These are phyloP conservation scores for Penicillium samsonianum DNA, from an alignment of 495 filamentous ascomycete species.

Conservation along the genomic window DNA sequence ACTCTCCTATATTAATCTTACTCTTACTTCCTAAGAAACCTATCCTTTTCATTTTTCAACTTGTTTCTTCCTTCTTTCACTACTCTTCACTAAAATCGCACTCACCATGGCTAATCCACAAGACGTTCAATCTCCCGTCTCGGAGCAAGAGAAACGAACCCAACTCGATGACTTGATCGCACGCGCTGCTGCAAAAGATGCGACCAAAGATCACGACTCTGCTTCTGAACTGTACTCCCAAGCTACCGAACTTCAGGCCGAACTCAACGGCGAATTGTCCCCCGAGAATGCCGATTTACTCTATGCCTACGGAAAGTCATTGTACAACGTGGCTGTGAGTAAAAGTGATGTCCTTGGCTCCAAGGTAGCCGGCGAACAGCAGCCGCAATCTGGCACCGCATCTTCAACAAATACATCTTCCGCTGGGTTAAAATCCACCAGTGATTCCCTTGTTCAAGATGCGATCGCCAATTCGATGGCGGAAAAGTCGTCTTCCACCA, in stretches of 20 bases:
- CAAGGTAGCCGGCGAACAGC: slow-evolving; percentile 63
- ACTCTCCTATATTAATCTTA: not conserved
- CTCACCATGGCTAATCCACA: slow-evolving; percentile 28
- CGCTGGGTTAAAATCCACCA: slow-evolving; percentile 18
- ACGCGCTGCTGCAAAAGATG: slow-evolving; percentile 69
- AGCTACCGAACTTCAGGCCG: slow-evolving; percentile 85
- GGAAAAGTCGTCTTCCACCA: slow-evolving; percentile 39
- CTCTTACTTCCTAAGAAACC: not conserved
- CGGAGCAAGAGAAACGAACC: slow-evolving; percentile 23
- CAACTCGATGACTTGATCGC: slow-evolving; percentile 51
- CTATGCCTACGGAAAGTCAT: slow-evolving; percentile 86
- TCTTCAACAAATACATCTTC: slow-evolving; percentile 19
- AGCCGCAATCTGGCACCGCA: slow-evolving; percentile 41
- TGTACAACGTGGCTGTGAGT: slow-evolving; percentile 89
- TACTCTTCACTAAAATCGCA: not conserved
- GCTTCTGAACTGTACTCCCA: slow-evolving; percentile 85
- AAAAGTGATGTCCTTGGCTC: slow-evolving; percentile 93
- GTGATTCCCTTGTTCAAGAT: slow-evolving; percentile 31
- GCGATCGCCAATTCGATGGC: slow-evolving; percentile 27
- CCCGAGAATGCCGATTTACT: slow-evolving; percentile 89
- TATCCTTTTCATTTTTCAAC: not conserved
- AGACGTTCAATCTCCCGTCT: slow-evolving; percentile 4
- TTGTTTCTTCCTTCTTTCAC: not conserved
- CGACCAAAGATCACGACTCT: slow-evolving; percentile 78
- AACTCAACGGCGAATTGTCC: slow-evolving; percentile 88